Base-by-base conservation (phyloP, 345 rosid genomes). In the Gossypium australe region DNA sequence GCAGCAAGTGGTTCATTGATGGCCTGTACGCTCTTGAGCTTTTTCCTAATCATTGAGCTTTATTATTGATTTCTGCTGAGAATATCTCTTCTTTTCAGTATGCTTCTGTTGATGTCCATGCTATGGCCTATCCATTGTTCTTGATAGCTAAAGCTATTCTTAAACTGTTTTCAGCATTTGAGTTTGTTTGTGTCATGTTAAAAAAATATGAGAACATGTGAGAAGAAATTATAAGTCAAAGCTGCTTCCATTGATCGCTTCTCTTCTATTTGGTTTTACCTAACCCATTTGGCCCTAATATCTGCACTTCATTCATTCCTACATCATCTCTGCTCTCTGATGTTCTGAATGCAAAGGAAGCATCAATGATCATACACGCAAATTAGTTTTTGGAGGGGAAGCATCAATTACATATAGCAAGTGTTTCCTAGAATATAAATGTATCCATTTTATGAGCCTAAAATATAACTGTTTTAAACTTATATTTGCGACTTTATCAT, bases 1-100 rank as follows among this genome's bases (percentile, higher is more conserved):
- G 84, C 83, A 78, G 82, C 84, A 88, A 83, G 85, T 96, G 97
- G 98, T 87, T 86, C 90, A 92, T 96, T 44, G 99, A 93, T 52
- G 99, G 98, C 81, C 97, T 96, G 99, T 96, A 96, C 70, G 72
- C 71, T 68, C 85, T 78, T 65, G 14, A 77, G 59, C 83, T 71
- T 78, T 80, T 75, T 17, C 65, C 66, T 80, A 20, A 25, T 52
- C 56, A 67, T 77, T 45, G 20, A 61, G 78, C 48, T 66, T n/a
- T 43, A 11, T 65, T 65, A n/a, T 73, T 76, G 11, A 10, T 60
- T 72, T 53, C 34, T 70, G n/a, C 14, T 16, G 43, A 7, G 41
- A 2, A 1, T 34, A 9, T 16, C 5, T 16, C 17, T 8, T 60
- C 61, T 57, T 71, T 74, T 51, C 47, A 27, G 20, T 41, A 18